phyloP scores from a whole-genome alignment of 2,329 filamentous ascomycete species.

The Diaporthe citriasiana region DNA sequence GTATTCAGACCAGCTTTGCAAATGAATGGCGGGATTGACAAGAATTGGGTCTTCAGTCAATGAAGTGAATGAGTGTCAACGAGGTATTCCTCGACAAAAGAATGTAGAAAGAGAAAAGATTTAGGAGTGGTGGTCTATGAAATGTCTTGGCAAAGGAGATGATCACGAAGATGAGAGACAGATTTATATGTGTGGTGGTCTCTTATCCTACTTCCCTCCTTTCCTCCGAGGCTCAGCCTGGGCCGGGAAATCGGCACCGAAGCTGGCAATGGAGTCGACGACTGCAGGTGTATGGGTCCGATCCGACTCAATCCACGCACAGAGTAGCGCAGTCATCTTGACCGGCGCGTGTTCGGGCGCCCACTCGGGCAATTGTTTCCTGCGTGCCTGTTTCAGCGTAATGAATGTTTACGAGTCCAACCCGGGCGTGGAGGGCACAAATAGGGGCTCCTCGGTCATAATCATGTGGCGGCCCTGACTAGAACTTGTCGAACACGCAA shows the following conservation, averaged over 20 bases:
- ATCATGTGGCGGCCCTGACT: background rate
- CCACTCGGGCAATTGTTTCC: constrained; percentile 34
- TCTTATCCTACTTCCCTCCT: background rate
- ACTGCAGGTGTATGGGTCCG: constrained; percentile 18
- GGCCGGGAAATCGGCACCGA: background rate
- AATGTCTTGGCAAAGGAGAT: background rate
- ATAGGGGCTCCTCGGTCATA: background rate
- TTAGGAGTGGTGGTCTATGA: constrained; percentile 4
- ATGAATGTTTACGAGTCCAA: constrained; percentile 31
- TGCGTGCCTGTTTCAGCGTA: constrained; percentile 37
- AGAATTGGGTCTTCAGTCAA: constrained; percentile 41
- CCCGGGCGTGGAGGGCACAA: background rate
- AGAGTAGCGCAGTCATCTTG: background rate
- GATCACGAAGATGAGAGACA: background rate
- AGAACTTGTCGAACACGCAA: background rate
- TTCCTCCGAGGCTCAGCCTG: background rate
- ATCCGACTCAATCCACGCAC: background rate
- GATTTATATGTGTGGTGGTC: constrained; percentile 31
- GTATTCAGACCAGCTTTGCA: constrained; percentile 36
- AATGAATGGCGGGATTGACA: background rate
- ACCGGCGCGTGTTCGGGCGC: background rate
- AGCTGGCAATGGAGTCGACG: background rate
- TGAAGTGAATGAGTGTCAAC: constrained; percentile 41
- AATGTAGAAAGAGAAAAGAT: constrained; percentile 22
- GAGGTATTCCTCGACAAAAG: constrained; percentile 26